phyloP scores from a whole-genome alignment of 2,329 filamentous ascomycete genomes.

The Daldinia sp. region DNA sequence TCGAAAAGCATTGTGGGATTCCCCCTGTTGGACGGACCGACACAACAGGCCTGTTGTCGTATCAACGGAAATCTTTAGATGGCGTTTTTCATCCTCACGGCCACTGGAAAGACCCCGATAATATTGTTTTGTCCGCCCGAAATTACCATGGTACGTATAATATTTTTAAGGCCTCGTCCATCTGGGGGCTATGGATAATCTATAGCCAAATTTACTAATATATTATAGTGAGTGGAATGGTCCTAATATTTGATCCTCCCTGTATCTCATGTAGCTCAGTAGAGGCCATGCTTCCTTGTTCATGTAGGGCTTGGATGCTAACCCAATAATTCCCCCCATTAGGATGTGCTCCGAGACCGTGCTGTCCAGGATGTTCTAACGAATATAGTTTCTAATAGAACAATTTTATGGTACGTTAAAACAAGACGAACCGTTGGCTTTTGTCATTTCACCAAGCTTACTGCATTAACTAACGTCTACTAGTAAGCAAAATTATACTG shows the following conservation, averaged over 20 bases:
- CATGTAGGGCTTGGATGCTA: not conserved
- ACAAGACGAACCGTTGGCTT: not conserved
- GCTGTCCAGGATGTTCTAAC: not conserved
- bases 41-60: not conserved
- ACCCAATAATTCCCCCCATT: not conserved
- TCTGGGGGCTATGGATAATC: not conserved
- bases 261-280: not conserved
- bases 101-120: slow-evolving; percentile 22
- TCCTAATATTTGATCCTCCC: not conserved
- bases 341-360: not conserved
- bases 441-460: not conserved
- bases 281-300: not conserved
- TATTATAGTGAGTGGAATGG: not conserved
- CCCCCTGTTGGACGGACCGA: not conserved
- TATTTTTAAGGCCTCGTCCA: not conserved
- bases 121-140: slow-evolving; percentile 27
- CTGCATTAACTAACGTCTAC: not conserved
- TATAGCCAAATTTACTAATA: not conserved
- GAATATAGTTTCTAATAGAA: not conserved
- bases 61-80: slow-evolving; percentile 16
- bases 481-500: not conserved
- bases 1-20: slow-evolving; percentile 27
- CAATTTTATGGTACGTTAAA: not conserved
- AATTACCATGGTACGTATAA: not conserved
- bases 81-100: slow-evolving; percentile 34